A percentile compares a stretch with the other conserved stretches of the same genome.
Evolutionary conservation across 495 filamentous ascomycete genomes (phyloP).

Genomic region (Hyaloscypha finlandica): DNA sequence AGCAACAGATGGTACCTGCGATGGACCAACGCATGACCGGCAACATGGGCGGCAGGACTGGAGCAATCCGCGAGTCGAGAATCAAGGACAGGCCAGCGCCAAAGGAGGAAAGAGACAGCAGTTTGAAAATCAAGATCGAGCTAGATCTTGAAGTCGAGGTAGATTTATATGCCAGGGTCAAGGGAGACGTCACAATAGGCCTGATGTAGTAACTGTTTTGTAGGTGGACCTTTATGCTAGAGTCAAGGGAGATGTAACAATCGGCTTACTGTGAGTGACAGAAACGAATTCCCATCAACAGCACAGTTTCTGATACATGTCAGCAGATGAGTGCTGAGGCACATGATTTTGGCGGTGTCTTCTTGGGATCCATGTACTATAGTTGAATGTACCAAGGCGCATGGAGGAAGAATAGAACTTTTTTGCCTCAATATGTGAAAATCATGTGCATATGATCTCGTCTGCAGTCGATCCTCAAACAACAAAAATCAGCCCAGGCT

Average conservation of each 20-base stretch:
- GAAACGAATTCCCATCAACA: neutral
- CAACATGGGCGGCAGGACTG: slow-evolving; percentile 30
- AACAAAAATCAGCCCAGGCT: too few relatives aligned
- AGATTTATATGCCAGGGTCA: slow-evolving; percentile 34
- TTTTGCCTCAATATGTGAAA: neutral
- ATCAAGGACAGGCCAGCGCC: slow-evolving; percentile 33
- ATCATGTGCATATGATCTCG: neutral
- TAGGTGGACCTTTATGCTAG: slow-evolving; percentile 34
- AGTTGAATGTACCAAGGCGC: neutral
- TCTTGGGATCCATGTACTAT: neutral
- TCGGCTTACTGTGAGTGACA: slow-evolving; percentile 28
- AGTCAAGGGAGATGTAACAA: slow-evolving; percentile 34
- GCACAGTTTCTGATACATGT: slow-evolving; percentile 13
- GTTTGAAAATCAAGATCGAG: slow-evolving; percentile 36
- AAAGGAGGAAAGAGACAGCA: slow-evolving; percentile 28
- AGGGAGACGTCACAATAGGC: slow-evolving; percentile 35
- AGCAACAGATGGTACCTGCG: slow-evolving; percentile 14
- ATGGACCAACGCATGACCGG: slow-evolving; percentile 26
- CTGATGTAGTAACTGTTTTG: slow-evolving; percentile 30
- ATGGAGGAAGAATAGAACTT: neutral
- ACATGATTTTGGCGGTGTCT: neutral
- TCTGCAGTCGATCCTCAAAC: neutral
- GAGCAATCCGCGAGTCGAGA: slow-evolving; percentile 32
- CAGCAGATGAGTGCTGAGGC: slow-evolving; percentile 9
- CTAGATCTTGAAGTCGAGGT: slow-evolving; percentile 36